phyloP scores from a whole-genome alignment of 2,329 filamentous ascomycete genomes.

The Aspergillus spinulosporus region DNA sequence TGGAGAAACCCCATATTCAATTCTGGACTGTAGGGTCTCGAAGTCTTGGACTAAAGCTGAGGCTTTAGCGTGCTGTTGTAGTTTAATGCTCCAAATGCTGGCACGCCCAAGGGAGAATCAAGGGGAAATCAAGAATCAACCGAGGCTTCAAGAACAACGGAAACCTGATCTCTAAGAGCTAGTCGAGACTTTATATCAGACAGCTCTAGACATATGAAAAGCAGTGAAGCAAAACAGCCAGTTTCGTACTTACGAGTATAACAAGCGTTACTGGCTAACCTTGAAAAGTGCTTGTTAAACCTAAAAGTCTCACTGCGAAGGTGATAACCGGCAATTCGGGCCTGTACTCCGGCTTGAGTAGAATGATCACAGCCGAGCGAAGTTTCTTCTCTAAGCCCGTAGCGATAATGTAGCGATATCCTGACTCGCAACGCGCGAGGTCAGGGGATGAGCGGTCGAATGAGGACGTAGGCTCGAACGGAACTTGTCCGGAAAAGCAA shows the following conservation, averaged over 20 bases:
- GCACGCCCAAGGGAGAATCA: too few species aligned
- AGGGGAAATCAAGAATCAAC: too few species aligned
- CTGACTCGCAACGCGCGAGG: not conserved
- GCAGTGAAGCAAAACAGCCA: not conserved
- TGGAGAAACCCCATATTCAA: not conserved
- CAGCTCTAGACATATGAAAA: not conserved
- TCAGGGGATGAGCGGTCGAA: not conserved
- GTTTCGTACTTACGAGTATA: not conserved
- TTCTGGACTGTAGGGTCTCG: not conserved
- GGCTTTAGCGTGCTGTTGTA: not conserved
- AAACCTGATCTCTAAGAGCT: too few species aligned
- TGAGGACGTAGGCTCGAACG: not conserved
- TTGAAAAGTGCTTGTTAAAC: not conserved
- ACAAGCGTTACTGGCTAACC: not conserved
- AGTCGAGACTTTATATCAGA: too few species aligned
- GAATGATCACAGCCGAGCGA: too few species aligned
- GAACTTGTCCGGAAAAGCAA: not conserved
- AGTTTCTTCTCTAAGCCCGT: too few species aligned
- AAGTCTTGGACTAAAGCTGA: not conserved
- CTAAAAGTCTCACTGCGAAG: not conserved
- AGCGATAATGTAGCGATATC: not conserved
- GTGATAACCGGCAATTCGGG: not conserved
- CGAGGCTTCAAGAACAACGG: too few species aligned
- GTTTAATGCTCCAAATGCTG: too few species aligned
- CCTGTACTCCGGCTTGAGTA: not conserved